These are phyloP conservation scores for Lodderomyces theae DNA, from an alignment of 1,139 yeast species.

Conservation along the genomic window DNA sequence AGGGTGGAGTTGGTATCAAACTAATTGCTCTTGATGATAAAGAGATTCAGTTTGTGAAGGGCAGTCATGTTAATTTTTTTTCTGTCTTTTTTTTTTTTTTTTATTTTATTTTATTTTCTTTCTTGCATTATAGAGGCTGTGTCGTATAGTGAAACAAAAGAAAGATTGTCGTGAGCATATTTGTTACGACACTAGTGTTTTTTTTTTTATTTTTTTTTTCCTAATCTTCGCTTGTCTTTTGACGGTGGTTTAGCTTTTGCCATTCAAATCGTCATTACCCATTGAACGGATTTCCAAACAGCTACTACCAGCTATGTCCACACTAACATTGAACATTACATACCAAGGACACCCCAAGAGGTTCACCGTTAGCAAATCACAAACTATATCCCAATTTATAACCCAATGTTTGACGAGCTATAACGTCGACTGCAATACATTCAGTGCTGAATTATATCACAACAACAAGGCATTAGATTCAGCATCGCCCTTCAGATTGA, in stretches of 20 bases:
- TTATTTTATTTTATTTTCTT: neutral
- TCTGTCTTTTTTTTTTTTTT: neutral
- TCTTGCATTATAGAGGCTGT: too few relatives aligned
- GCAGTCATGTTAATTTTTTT: neutral
- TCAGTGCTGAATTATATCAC: slow-evolving; percentile 27
- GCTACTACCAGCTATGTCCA: slow-evolving; percentile 19
- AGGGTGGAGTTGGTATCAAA: too few relatives aligned
- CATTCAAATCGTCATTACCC: slow-evolving; percentile 5
- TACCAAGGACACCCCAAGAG: slow-evolving; percentile 24
- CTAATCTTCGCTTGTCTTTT: too few relatives aligned
- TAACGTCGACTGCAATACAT: slow-evolving; percentile 7
- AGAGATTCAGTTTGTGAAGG: neutral
- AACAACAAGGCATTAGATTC: slow-evolving; percentile 32
- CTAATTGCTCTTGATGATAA: too few relatives aligned
- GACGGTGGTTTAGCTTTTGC: neutral
- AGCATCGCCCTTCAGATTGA: slow-evolving; percentile 33
- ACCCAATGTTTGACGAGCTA: slow-evolving; percentile 16
- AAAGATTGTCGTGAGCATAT: too few relatives aligned
- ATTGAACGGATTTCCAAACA: neutral
- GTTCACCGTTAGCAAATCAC: slow-evolving; percentile 21
- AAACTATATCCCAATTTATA: slow-evolving; percentile 31
- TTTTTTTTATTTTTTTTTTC: too few relatives aligned
- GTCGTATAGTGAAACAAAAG: neutral
- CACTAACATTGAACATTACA: slow-evolving; percentile 24
- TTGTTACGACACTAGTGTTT: too few relatives aligned